These are phyloP conservation scores for Eucalyptus sideroxylon DNA, from an alignment of 345 rosid genomes.

Conservation along the genomic window DNA sequence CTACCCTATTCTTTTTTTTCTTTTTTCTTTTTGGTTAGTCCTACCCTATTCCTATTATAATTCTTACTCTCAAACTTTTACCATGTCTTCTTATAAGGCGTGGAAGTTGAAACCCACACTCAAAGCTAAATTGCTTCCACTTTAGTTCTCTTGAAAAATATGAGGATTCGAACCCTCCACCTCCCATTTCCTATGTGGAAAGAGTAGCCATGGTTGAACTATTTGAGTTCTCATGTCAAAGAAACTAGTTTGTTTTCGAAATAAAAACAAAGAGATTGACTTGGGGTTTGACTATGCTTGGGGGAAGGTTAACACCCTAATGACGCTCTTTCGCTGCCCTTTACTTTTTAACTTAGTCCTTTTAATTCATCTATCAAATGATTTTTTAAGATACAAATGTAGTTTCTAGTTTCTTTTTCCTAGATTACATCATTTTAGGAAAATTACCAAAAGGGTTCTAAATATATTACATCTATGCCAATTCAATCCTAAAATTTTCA, in stretches of 20 bases:
- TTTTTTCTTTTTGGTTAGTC: too few relatives aligned
- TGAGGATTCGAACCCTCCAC: rapidly evolving
- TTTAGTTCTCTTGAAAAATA: too few relatives aligned
- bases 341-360: not conserved
- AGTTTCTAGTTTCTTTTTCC: not conserved
- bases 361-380: not conserved
- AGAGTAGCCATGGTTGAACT: not conserved
- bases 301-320: not conserved
- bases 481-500: not conserved
- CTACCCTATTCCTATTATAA: too few relatives aligned
- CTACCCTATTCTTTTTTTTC: too few relatives aligned
- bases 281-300: not conserved
- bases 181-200: too few relatives aligned
- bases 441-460: too few relatives aligned
- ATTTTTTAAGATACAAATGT: not conserved
- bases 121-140: rapidly evolving
- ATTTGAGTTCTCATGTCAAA: not conserved
- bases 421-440: not conserved
- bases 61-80: too few relatives aligned
- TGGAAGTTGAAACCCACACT: too few relatives aligned
- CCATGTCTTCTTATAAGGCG: rapidly evolving
- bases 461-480: not conserved
- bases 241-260: not conserved
- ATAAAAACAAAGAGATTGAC: not conserved
- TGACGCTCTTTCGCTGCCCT: not conserved